Evolutionary conservation across 2,329 filamentous ascomycete species (phyloP).

Genomic region (Paracoccidioides brasiliensis): DNA sequence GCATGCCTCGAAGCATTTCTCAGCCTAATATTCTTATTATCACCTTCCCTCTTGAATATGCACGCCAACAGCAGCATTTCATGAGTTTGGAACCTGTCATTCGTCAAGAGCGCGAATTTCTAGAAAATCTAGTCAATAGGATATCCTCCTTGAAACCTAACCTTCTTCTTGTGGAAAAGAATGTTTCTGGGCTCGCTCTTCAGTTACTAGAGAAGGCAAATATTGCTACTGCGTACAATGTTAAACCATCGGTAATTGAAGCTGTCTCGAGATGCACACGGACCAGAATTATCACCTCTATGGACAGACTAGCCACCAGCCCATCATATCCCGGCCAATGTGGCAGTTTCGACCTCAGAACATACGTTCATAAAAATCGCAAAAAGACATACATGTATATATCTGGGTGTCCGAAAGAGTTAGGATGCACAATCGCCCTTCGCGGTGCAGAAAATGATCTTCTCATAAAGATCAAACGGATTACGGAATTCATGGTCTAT

Average conservation of each 20-base stretch:
- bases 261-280: conserved; percentile 87
- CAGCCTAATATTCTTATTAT: conserved; percentile 84
- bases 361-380: conserved; percentile 69
- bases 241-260: conserved; percentile 90
- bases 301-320: conserved; percentile 77
- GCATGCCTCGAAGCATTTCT: conserved; percentile 76
- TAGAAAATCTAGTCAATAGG: conserved; percentile 79
- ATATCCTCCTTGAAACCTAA: conserved; percentile 78
- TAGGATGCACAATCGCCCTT: conserved; percentile 89
- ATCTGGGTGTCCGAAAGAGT: conserved; percentile 74
- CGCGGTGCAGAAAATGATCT: conserved; percentile 62
- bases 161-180: conserved; percentile 79
- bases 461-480: conserved; percentile 70
- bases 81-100: conserved; percentile 98
- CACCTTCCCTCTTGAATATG: conserved; percentile 91
- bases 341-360: conserved; percentile 86
- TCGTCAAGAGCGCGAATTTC: conserved; percentile 86
- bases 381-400: conserved; percentile 96
- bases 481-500: conserved; percentile 98
- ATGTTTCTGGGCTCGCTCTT: conserved; percentile 80
- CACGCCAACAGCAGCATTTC: conserved; percentile 83
- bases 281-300: conserved; percentile 82
- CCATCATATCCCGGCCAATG: conserved; percentile 66
- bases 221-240: conserved; percentile 90
- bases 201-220: conserved; percentile 78